phyloP scores from a whole-genome alignment of 75 land plant species.

The Picea glauca region DNA sequence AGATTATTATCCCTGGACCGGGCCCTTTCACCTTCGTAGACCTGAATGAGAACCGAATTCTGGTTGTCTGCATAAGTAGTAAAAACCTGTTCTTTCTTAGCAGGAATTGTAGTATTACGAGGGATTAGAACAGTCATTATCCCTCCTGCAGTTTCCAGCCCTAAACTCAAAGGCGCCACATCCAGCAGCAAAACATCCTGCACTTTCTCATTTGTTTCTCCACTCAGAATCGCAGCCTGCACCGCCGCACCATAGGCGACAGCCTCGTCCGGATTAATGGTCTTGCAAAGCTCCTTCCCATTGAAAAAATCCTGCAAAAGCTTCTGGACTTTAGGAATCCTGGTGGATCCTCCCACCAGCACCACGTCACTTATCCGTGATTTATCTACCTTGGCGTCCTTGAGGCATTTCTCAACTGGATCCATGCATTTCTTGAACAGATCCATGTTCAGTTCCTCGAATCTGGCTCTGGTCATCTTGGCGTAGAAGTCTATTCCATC shows the following conservation, averaged over 20 bases:
- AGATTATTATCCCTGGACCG: conserved; percentile 66
- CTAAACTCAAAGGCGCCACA: conserved; percentile 65
- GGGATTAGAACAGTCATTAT: conserved; percentile 72
- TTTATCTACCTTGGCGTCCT: conserved; percentile 33
- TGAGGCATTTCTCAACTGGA: conserved; percentile 29
- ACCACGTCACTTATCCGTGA: conserved; percentile 23
- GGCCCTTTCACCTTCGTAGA: conserved; percentile 69
- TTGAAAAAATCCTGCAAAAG: conserved; percentile 71
- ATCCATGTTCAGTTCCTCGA: conserved; percentile 26
- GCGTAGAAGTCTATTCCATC: conserved; percentile 23
- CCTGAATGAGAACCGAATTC: conserved; percentile 61
- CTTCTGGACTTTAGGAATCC: conserved; percentile 74
- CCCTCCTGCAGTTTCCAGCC: conserved; percentile 72
- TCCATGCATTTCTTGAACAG: conserved; percentile 36
- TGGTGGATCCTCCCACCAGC: conserved; percentile 69
- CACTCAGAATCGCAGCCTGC: conserved; percentile 67
- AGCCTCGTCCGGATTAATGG: conserved; percentile 78
- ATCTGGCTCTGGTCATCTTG: conserved; percentile 18
- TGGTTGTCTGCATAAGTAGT: conserved; percentile 70
- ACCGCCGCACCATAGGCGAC: conserved; percentile 81
- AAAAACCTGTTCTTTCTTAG: conserved; percentile 70
- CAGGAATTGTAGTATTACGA: conserved; percentile 69
- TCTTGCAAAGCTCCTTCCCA: conserved; percentile 70
- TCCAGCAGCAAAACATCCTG: conserved; percentile 62
- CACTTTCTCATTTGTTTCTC: conserved; percentile 67